Evolutionary conservation across 2,329 filamentous ascomycete species (phyloP).

Genomic region (Colletotrichum eremochloae): DNA sequence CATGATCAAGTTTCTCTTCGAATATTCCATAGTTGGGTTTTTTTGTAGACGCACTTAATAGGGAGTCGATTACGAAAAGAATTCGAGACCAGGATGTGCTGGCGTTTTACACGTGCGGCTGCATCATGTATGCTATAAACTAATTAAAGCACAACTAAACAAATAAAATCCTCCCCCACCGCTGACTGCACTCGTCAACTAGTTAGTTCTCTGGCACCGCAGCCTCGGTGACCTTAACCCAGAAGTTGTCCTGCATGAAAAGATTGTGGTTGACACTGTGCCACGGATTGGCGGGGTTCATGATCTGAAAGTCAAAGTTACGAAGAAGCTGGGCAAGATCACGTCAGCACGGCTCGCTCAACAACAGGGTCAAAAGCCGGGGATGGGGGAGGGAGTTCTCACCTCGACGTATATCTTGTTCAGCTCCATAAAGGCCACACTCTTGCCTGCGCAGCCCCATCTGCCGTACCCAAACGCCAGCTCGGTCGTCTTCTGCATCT

Average conservation of each 20-base stretch:
- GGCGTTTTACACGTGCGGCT: background rate
- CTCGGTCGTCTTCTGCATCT: constrained; percentile 49
- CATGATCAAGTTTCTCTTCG: background rate
- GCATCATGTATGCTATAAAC: background rate
- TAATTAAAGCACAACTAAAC: background rate
- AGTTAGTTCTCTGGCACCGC: background rate
- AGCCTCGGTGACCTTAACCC: constrained; percentile 43
- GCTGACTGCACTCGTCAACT: background rate
- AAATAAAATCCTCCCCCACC: background rate
- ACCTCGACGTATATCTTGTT: constrained; percentile 60
- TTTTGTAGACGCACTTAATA: background rate
- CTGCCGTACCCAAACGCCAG: constrained; percentile 55
- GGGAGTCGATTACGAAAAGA: background rate
- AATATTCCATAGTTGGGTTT: background rate
- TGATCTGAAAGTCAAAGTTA: constrained; percentile 46
- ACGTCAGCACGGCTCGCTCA: background rate
- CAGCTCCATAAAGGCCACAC: constrained; percentile 58
- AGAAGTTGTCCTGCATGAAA: constrained; percentile 47
- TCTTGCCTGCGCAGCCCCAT: constrained; percentile 51
- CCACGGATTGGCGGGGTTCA: constrained; percentile 49
- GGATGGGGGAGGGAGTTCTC: constrained; percentile 29
- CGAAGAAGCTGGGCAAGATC: constrained; percentile 45
- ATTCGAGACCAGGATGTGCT: too few species aligned
- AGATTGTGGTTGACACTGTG: constrained; percentile 48
- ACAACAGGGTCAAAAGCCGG: background rate